Conservation (phyloP, 441 rosid genomes). For the Croton setiger region DNA sequence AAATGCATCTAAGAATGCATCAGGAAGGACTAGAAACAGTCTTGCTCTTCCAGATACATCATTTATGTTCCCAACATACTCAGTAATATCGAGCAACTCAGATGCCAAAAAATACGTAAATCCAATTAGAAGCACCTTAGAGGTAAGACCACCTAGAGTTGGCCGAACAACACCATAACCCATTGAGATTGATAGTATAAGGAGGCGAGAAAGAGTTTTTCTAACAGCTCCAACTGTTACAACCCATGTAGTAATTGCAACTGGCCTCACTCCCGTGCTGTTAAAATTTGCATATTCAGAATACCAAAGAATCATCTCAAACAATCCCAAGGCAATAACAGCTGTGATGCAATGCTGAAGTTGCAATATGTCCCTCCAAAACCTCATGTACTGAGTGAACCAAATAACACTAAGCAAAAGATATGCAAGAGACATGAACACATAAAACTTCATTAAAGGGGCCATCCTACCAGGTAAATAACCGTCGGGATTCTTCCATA, state of each 20-base stretch:
- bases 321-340: conserved; percentile 70
- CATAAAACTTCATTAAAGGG: conserved; percentile 78
- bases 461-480: conserved; percentile 98
- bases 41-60: conserved; percentile 92
- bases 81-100: conserved; percentile 79
- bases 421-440: conserved; percentile 69
- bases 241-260: conserved; percentile 78
- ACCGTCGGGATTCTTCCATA: conserved; percentile 92
- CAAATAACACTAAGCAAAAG: conserved; percentile 61
- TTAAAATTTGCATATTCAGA: conserved; percentile 77
- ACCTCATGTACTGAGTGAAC: conserved; percentile 78
- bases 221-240: conserved; percentile 87
- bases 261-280: conserved; percentile 69
- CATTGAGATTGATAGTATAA: conserved; percentile 84
- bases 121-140: conserved; percentile 87
- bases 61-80: conserved; percentile 80
- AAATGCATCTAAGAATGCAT: conserved; percentile 89
- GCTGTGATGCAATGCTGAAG: conserved; percentile 87
- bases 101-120: conserved; percentile 86
- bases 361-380: conserved; percentile 76
- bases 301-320: conserved; percentile 94
- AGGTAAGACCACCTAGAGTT: conserved; percentile 92
- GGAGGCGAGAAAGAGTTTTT: conserved; percentile 70
- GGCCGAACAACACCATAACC: conserved; percentile 97
- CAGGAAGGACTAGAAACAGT: conserved; percentile 86